These are phyloP conservation scores for Metschnikowia colocasiae DNA, from an alignment of 805 yeast genomes.

Conservation along the genomic window DNA sequence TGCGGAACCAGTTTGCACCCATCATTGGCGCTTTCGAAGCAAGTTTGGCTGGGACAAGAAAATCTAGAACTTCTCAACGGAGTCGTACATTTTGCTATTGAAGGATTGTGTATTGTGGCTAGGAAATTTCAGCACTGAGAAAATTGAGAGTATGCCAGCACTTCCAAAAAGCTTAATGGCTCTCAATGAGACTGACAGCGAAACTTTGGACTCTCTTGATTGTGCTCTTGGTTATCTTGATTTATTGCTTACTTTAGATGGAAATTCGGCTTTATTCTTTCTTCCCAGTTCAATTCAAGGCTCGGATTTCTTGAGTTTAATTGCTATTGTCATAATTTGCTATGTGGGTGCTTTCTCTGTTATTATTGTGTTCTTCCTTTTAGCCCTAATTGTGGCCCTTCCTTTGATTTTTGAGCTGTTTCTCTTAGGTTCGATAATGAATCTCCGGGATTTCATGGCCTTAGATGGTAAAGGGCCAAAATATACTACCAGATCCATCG, in stretches of 20 bases:
- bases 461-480: too few species aligned
- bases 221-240: background rate
- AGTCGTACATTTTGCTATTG: background rate
- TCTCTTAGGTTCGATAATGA: background rate
- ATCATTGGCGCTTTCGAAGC: background rate
- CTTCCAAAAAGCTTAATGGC: background rate
- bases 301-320: background rate
- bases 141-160: background rate
- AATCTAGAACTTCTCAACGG: background rate
- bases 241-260: background rate
- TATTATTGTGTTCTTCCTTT: background rate
- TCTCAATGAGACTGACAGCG: background rate
- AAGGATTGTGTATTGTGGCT: background rate
- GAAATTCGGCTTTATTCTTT: background rate
- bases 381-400: constrained; percentile 1
- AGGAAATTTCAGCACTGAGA: background rate
- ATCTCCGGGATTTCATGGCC: background rate
- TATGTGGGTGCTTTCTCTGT: background rate
- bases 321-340: background rate
- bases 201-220: background rate
- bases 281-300: background rate
- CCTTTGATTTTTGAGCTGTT: background rate
- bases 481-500: background rate
- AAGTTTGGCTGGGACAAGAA: background rate
- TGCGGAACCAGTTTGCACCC: background rate